Evolutionary conservation across 1,284 basidiomycete genomes (phyloP).

Genomic region (Puccinia horiana): DNA sequence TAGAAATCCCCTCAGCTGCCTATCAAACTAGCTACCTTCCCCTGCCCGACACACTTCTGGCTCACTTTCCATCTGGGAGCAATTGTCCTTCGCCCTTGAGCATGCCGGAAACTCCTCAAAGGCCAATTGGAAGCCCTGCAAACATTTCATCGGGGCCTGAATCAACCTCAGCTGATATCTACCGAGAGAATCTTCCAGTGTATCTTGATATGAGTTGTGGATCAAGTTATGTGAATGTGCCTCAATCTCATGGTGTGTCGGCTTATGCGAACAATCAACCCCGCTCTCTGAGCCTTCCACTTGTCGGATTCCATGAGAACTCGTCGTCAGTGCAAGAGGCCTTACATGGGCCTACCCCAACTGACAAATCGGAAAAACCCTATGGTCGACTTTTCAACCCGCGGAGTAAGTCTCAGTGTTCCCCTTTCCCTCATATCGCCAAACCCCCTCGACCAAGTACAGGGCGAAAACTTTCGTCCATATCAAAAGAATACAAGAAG

Average conservation of each 20-base stretch:
- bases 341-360: neutral
- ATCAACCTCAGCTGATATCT: neutral
- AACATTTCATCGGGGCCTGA: neutral
- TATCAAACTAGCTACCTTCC: neutral
- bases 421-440: constrained; percentile 5
- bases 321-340: neutral
- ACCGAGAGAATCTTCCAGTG: constrained; percentile 9
- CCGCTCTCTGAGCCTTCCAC: constrained; percentile 20
- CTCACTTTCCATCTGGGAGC: neutral
- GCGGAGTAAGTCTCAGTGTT: constrained; percentile 15
- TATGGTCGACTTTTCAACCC: neutral
- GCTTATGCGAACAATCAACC: neutral
- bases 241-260: neutral
- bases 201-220: neutral
- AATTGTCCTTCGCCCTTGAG: constrained; percentile 19
- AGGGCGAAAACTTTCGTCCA: constrained; percentile 15
- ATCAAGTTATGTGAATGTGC: constrained; percentile 1
- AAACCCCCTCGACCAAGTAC: constrained; percentile 15
- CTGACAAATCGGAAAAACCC: neutral
- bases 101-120: neutral
- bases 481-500: constrained; percentile 13
- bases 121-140: neutral
- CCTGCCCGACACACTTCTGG: neutral
- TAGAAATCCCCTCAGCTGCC: neutral
- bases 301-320: neutral